Evolutionary conservation across 2,329 filamentous ascomycete genomes (phyloP).

Genomic region (Fusarium equiseti): DNA sequence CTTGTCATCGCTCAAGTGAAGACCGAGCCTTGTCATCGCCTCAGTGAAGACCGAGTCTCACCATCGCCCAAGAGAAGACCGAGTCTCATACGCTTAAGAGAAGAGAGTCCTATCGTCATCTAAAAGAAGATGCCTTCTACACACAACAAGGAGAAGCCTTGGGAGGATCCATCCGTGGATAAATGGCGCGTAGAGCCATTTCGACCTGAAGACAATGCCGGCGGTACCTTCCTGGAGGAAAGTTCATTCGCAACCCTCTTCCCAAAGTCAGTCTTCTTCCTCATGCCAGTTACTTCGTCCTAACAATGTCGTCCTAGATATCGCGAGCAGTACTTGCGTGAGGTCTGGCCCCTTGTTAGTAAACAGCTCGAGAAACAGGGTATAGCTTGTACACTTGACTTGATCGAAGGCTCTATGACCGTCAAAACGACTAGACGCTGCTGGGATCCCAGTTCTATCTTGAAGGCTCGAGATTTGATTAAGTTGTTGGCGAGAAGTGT

Average conservation of each 20-base stretch:
- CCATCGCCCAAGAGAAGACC: too few relatives aligned
- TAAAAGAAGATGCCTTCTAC: conserved; percentile 80
- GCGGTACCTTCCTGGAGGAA: conserved; percentile 90
- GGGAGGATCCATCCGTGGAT: conserved; percentile 59
- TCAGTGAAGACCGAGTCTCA: too few relatives aligned
- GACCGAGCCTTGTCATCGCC: neutral
- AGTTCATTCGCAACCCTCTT: conserved; percentile 88
- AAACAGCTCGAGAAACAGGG: conserved; percentile 87
- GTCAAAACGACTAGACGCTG: conserved; percentile 90
- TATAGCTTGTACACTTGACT: conserved; percentile 90
- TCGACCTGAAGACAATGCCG: conserved; percentile 84
- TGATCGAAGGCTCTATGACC: conserved; percentile 96
- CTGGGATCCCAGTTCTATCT: conserved; percentile 83
- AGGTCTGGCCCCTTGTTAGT: conserved; percentile 93
- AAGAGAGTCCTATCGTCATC: too few relatives aligned
- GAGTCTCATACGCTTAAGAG: too few relatives aligned
- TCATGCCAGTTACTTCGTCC: neutral
- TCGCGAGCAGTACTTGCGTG: conserved; percentile 60
- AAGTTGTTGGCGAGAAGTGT: conserved; percentile 93
- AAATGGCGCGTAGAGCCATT: conserved; percentile 96
- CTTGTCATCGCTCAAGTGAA: neutral
- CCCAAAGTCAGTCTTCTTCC: conserved; percentile 58
- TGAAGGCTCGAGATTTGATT: conserved; percentile 94
- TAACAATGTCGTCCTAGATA: neutral
- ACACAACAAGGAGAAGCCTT: conserved; percentile 86